Base-by-base conservation (phyloP, 352 stramenopile species). In the Sclerospora graminicola region DNA sequence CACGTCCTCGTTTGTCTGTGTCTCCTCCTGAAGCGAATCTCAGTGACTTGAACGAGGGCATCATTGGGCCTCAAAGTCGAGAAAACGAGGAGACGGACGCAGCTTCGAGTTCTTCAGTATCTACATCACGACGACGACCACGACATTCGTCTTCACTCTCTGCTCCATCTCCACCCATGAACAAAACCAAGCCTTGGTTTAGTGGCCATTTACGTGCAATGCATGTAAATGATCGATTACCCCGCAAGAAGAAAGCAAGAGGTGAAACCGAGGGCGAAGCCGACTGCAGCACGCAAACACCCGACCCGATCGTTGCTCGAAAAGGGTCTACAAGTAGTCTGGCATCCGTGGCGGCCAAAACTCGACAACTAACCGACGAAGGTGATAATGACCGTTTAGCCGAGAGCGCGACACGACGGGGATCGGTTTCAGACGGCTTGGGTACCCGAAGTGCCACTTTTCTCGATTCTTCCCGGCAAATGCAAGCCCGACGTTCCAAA, bases 191-290 rank as follows among this genome's bases (percentile, higher is more conserved):
- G 13, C 50, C 64, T 9, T 89, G 76, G 76, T 86, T 84, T 41
- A 81, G 71, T 39, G 69, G 70, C 0, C 72, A 89, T 41, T 58
- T 88, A 18, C 59, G 66, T 18, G 76, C 76, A 5, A 84, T 88
- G 51, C 76, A 88, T 45, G 66, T 88, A 7, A 58, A 50, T 21
- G 76, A 88, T 38, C 63, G 73, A 23, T 46, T 76, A 8, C 66
- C 71, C 5, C 57, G 71, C 9, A 81, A 82, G 21, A 68, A 73
- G 26, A 82, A 72, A 21, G 36, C 35, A 20, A 50, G 39, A 39
- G 41, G 45, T 24, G 51, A 68, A 9, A 57, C 37, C n/a, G 62
- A 72, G 11, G 43, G 42, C 16, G 52, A 64, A 20, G 31, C 18
- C 41, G 38, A 63, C 45, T 43, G 49, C 36, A 57, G 54, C 26